Conservation (phyloP, 129 eudicot species). For the Oenanthe sinensis region DNA sequence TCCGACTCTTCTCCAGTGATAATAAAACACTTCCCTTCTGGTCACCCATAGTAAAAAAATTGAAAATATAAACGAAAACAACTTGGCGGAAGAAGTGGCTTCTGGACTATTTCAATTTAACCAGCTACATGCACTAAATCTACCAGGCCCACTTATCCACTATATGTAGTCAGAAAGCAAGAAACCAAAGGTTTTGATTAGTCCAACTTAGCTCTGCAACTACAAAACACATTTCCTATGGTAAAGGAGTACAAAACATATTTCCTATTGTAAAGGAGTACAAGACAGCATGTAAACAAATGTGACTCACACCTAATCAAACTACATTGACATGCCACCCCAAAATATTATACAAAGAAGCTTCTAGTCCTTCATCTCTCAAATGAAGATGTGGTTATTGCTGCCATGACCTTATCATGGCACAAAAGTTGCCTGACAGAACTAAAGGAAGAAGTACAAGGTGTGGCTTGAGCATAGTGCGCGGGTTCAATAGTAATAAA, state of each 20-base stretch:
- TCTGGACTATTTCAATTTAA: too few species aligned
- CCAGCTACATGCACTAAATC: neutral
- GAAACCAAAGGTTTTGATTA: neutral
- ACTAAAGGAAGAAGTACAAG: neutral
- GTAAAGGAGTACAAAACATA: neutral
- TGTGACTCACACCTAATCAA: neutral
- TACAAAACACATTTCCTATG: neutral
- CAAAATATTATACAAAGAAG: neutral
- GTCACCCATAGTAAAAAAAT: too few species aligned
- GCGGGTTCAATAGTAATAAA: neutral
- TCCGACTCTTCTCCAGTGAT: too few species aligned
- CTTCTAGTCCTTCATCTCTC: neutral
- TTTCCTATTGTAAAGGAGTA: neutral
- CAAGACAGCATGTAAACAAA: neutral
- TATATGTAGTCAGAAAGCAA: neutral
- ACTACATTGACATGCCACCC: neutral
- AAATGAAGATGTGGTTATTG: neutral
- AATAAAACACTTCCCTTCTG: too few species aligned
- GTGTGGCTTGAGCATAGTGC: neutral
- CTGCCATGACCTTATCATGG: neutral
- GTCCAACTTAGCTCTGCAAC: neutral
- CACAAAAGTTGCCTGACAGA: neutral
- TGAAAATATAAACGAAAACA: too few species aligned
- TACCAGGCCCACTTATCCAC: neutral
- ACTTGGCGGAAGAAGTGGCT: too few species aligned